phyloP scores from a whole-genome alignment of 2,329 filamentous ascomycete species.

The Berkeleyomyces rouxiae region DNA sequence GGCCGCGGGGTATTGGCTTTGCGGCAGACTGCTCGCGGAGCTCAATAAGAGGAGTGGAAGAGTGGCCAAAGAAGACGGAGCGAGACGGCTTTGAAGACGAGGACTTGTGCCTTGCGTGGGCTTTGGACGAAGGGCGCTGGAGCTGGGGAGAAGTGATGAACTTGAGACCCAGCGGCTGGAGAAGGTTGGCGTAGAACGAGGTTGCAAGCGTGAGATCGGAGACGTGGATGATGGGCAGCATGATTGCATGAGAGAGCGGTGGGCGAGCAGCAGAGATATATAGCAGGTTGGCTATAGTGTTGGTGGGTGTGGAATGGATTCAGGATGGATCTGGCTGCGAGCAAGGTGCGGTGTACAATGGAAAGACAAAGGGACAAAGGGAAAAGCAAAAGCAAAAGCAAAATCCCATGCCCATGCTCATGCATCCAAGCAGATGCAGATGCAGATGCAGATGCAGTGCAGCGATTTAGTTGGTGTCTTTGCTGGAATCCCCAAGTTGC shows the following conservation, averaged over 20 bases:
- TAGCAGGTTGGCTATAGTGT: background rate
- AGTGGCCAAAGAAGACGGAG: constrained; percentile 3
- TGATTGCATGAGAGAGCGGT: constrained; percentile 18
- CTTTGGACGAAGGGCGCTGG: background rate
- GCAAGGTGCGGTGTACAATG: constrained; percentile 13
- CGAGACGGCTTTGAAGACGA: background rate
- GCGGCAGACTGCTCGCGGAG: background rate
- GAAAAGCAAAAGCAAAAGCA: constrained; percentile 1
- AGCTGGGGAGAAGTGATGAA: constrained; percentile 26
- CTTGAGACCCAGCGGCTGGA: constrained; percentile 61
- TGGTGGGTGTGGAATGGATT: background rate
- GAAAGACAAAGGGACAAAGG: constrained; percentile 16
- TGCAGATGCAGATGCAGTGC: background rate
- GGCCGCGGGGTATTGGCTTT: constrained; percentile 2
- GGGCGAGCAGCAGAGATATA: background rate
- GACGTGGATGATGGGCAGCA: constrained; percentile 43
- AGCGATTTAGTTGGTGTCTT: background rate
- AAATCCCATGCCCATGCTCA: too few species aligned
- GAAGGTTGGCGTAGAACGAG: constrained; percentile 67
- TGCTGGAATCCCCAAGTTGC: background rate
- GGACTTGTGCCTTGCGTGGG: background rate
- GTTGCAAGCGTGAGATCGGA: constrained; percentile 62
- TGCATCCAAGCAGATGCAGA: background rate
- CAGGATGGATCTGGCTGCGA: background rate
- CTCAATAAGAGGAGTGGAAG: constrained; percentile 5